Conservation (phyloP, 192 early-diverging fungal genomes). For the Coemansia pectinata region DNA sequence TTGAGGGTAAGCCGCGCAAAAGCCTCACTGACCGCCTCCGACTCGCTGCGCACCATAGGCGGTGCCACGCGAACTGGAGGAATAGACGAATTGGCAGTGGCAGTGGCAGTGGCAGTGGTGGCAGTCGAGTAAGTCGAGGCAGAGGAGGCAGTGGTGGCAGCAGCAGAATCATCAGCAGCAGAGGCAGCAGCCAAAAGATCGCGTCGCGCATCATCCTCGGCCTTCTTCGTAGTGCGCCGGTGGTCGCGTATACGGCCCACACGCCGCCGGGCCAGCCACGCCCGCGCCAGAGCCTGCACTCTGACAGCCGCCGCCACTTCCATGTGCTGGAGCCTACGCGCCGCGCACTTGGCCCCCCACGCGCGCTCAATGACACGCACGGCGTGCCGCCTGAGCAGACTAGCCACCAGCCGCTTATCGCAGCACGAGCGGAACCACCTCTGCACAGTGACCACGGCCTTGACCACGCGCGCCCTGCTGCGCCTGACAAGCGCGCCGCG, state of each 20-base stretch:
- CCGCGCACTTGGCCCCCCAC: constrained; percentile 10
- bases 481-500: constrained; percentile 66
- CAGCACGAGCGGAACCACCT: constrained; percentile 25
- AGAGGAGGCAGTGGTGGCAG: not conserved
- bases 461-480: constrained; percentile 54
- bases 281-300: constrained; percentile 22
- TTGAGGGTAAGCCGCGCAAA: constrained; percentile 29
- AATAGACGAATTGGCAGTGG: not conserved
- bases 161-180: not conserved
- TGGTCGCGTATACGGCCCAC: constrained; percentile 11
- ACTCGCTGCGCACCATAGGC: constrained; percentile 10
- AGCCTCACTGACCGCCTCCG: constrained; percentile 22
- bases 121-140: too few relatives aligned
- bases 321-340: not conserved
- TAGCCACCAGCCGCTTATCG: constrained; percentile 2
- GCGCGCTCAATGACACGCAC: constrained; percentile 35
- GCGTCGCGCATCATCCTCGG: not conserved
- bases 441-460: constrained; percentile 32
- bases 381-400: constrained; percentile 13
- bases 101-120: not conserved
- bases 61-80: not conserved
- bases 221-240: not conserved
- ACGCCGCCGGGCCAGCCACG: constrained; percentile 8
- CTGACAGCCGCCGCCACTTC: not conserved
- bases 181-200: not conserved